These are phyloP conservation scores for Cicer cuneatum DNA, from an alignment of 306 rosid genomes.

Conservation along the genomic window DNA sequence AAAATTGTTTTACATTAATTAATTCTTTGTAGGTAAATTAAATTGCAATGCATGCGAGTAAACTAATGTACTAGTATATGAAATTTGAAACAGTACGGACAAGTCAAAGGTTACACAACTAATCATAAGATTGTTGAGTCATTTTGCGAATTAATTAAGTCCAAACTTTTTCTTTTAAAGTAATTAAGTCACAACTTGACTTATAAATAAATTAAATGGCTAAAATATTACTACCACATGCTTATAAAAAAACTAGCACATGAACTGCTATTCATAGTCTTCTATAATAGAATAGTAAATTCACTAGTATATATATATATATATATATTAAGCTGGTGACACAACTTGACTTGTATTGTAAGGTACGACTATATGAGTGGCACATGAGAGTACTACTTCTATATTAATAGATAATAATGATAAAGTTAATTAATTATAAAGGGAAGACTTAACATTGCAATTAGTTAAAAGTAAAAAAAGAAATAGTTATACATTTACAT, in stretches of 20 bases:
- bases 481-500: too few relatives aligned
- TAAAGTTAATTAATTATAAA: too few relatives aligned
- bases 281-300: not conserved
- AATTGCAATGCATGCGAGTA: not conserved
- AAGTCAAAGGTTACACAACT: not conserved
- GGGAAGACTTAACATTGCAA: too few relatives aligned
- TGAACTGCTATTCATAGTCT: not conserved
- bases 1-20: too few relatives aligned
- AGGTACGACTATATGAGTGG: too few relatives aligned
- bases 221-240: not conserved
- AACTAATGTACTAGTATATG: not conserved
- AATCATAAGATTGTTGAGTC: not conserved
- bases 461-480: too few relatives aligned
- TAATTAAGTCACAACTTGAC: constrained; percentile 28
- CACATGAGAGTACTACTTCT: too few relatives aligned
- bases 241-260: too few relatives aligned
- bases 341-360: too few relatives aligned
- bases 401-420: too few relatives aligned
- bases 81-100: not conserved
- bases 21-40: too few relatives aligned
- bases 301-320: not conserved
- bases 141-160: not conserved
- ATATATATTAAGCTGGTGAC: too few relatives aligned
- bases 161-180: not conserved
- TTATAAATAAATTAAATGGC: not conserved